Evolutionary conservation across 2,329 filamentous ascomycete genomes (phyloP).

Genomic region (Hypoxylon sp.): DNA sequence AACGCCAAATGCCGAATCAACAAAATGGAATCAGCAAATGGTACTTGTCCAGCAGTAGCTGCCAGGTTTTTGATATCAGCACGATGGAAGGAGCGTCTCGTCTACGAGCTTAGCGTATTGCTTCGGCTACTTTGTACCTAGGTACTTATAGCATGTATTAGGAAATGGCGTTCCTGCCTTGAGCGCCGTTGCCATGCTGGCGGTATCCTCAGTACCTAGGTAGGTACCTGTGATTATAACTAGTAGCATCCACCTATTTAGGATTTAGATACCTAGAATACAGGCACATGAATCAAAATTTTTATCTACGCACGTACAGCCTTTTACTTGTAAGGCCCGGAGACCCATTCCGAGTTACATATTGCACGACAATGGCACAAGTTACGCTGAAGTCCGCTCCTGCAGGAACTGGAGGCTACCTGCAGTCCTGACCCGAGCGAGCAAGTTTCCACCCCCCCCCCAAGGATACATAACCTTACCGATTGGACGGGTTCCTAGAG

Average conservation of each 20-base stretch:
- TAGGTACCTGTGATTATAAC: too few species aligned
- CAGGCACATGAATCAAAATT: neutral
- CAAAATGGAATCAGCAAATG: neutral
- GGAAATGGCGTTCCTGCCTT: too few species aligned
- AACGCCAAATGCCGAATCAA: neutral
- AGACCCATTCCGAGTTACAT: neutral
- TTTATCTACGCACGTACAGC: neutral
- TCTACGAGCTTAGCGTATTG: neutral
- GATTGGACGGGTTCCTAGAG: too few species aligned
- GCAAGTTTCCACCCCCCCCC: constrained; percentile 18
- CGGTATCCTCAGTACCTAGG: too few species aligned
- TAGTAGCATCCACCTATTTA: too few species aligned
- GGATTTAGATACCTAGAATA: too few species aligned
- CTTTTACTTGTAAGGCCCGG: too few species aligned
- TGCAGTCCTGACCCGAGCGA: constrained; percentile 22
- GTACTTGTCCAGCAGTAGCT: neutral
- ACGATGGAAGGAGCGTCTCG: neutral
- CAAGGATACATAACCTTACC: too few species aligned
- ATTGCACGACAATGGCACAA: constrained; percentile 7
- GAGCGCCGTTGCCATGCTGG: too few species aligned
- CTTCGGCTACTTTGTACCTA: neutral
- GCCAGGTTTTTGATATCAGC: neutral
- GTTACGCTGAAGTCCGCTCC: constrained; percentile 17
- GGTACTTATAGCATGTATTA: too few species aligned
- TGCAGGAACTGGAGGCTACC: constrained; percentile 27